Evolutionary conservation across 2,329 filamentous ascomycete species (phyloP).

Genomic region (Endoconidiophora laricicola): DNA sequence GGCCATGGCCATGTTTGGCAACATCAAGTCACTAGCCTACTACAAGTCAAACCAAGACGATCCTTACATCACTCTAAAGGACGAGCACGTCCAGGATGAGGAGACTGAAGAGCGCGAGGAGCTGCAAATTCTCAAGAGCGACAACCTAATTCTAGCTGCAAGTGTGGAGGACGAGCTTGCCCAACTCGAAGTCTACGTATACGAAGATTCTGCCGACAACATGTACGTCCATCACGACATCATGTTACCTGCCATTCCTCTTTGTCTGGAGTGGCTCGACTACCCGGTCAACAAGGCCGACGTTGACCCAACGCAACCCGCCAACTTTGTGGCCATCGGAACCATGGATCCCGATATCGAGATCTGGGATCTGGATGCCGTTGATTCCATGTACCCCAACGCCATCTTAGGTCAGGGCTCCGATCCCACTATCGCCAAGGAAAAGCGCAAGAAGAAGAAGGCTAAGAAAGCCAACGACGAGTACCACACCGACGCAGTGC

Average conservation of each 20-base stretch:
- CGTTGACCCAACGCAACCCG: conserved; percentile 46
- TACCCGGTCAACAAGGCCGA: conserved; percentile 62
- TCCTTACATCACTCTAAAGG: conserved; percentile 83
- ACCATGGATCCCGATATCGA: conserved; percentile 99
- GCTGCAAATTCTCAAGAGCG: conserved; percentile 77
- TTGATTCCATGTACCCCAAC: conserved; percentile 97
- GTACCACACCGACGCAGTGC: conserved; percentile 86
- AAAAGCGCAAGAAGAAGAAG: conserved; percentile 78
- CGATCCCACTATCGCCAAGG: conserved; percentile 38
- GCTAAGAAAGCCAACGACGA: conserved; percentile 73
- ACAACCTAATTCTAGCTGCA: conserved; percentile 82
- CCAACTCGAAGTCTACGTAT: conserved; percentile 92
- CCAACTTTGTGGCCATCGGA: conserved; percentile 87
- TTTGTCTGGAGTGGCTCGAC: conserved; percentile 92
- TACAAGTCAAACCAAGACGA: conserved; percentile 90
- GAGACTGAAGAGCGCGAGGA: conserved; percentile 76
- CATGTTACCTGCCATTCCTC: conserved; percentile 91
- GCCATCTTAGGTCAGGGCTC: conserved; percentile 72
- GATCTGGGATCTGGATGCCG: conserved; percentile 89
- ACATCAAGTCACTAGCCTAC: conserved; percentile 83
- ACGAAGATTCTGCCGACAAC: conserved; percentile 89
- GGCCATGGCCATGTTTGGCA: conserved; percentile 83
- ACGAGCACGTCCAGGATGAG: conserved; percentile 51
- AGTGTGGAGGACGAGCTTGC: conserved; percentile 96
- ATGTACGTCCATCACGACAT: conserved; percentile 99